Evolutionary conservation across 495 filamentous ascomycete genomes (phyloP), one percentile per base, ranked within the genome.

Genomic region (Aspergillus nanangensis): DNA sequence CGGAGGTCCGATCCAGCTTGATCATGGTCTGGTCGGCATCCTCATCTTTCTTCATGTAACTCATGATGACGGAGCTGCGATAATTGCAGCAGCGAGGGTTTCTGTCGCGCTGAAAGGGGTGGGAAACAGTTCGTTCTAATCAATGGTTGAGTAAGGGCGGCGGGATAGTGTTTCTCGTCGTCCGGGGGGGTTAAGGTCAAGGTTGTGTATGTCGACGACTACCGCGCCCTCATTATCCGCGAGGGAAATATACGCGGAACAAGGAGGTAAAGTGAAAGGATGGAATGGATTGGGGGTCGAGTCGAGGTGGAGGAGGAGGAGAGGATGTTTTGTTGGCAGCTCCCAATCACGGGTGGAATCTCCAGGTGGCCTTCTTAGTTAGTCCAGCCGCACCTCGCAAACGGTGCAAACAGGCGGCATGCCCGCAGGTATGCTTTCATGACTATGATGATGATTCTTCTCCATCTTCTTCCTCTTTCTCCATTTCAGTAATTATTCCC

Each of bases 31-130:
- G 83, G 61, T 95, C 90, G 65, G 82, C 89, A 78, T 97, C 92
- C 77, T 97, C 92, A 67, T 97, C 91, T 76, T 95, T 97, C 77
- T 96, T 96, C 70, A 88, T 84, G 80, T 95, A 95, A 68, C 82
- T 93, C 91, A 96, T 96, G 21, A 41, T 74, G 72, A 51, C 59
- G 55, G 53, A 61, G 58, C 61, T 62, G 7, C 65, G 58, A 58
- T 49, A 47, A 62, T 60, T 55, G 55, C 58, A 62, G 63, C 66
- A 67, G 61, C 17, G 54, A 50, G 51, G 49, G 45, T 48, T 38
- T 60, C 48, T 50, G 39, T 50, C 39, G 45, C 40, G 19, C 32
- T 41, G 40, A 41, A 14, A n/a, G 25, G 29, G 39, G 41, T 38
- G 34, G 50, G 32, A 31, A 8, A 53, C 41, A 46, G 48, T 54